Evolutionary conservation across 2,329 filamentous ascomycete species (phyloP).

Genomic region (Diaporthe eres): DNA sequence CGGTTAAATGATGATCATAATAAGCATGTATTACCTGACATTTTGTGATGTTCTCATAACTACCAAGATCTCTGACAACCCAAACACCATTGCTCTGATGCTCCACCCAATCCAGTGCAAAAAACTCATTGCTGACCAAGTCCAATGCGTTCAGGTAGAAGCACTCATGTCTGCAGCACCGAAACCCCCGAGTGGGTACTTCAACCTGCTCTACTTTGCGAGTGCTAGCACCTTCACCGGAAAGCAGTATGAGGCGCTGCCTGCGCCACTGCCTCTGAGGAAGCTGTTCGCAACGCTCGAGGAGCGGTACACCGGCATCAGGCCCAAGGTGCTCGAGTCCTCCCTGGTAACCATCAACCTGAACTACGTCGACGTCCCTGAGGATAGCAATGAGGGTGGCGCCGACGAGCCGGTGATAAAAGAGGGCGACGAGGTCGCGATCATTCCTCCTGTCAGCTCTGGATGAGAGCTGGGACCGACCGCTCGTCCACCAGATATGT

Average conservation of each 20-base stretch:
- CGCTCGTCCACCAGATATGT: not conserved
- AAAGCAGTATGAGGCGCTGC: constrained; percentile 75
- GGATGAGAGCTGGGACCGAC: constrained; percentile 65
- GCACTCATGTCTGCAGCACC: constrained; percentile 48
- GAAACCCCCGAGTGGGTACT: constrained; percentile 73
- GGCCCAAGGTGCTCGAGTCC: constrained; percentile 75
- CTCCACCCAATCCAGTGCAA: constrained; percentile 32
- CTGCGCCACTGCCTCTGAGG: constrained; percentile 74
- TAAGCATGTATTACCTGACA: constrained; percentile 60
- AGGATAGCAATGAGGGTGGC: constrained; percentile 58
- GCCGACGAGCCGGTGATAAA: constrained; percentile 67
- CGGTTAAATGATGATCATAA: constrained; percentile 51
- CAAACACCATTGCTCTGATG: constrained; percentile 32
- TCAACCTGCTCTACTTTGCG: constrained; percentile 87
- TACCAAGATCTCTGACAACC: constrained; percentile 79
- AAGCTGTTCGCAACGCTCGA: constrained; percentile 79
- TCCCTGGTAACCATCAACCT: constrained; percentile 86
- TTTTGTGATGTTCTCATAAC: constrained; percentile 68
- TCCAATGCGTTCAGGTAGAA: constrained; percentile 35
- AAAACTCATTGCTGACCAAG: constrained; percentile 45
- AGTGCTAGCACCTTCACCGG: constrained; percentile 78
- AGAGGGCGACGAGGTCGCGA: constrained; percentile 85
- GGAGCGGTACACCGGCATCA: constrained; percentile 78
- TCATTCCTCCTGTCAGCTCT: constrained; percentile 90
- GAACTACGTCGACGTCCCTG: constrained; percentile 81